Percentiles rank a stretch among this genome's conserved stretches.
Evolutionary conservation across 345 rosid genomes (phyloP).

Genomic region (Eucalyptus cloeziana): DNA sequence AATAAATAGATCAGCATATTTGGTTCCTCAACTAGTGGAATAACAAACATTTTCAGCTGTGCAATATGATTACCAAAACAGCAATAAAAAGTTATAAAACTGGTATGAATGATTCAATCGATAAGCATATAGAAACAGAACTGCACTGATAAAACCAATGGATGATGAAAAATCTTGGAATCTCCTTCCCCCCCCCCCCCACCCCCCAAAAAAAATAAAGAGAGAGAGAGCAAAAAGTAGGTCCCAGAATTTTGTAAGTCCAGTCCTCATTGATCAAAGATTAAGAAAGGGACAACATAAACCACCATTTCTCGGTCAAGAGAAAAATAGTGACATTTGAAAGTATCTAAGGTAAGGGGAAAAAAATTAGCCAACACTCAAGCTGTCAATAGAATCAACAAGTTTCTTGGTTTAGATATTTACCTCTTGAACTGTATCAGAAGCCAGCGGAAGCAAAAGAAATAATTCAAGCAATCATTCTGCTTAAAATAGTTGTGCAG

Average conservation of each 20-base stretch:
- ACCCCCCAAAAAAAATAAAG: rapidly evolving
- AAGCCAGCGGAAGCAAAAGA: constrained; percentile 99
- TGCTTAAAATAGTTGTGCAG: constrained; percentile 83
- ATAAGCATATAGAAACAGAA: neutral
- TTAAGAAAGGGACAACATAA: neutral
- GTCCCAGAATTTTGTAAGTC: neutral
- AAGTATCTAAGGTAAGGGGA: neutral
- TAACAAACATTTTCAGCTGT: neutral
- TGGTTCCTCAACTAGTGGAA: neutral
- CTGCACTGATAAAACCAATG: neutral
- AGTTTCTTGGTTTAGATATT: neutral
- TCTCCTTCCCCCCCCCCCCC: neutral
- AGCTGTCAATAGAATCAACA: neutral
- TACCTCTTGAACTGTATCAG: constrained; percentile 97
- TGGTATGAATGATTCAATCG: neutral
- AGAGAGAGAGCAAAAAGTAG: neutral
- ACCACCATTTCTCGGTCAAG: neutral
- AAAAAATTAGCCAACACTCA: neutral
- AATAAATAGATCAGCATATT: neutral
- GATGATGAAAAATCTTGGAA: neutral
- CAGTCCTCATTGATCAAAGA: neutral
- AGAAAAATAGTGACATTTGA: neutral
- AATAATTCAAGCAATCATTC: constrained; percentile 96
- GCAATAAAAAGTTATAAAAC: neutral
- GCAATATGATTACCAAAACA: neutral